Base-by-base conservation (phyloP, 129 eudicot genomes). In the Calendula officinalis region DNA sequence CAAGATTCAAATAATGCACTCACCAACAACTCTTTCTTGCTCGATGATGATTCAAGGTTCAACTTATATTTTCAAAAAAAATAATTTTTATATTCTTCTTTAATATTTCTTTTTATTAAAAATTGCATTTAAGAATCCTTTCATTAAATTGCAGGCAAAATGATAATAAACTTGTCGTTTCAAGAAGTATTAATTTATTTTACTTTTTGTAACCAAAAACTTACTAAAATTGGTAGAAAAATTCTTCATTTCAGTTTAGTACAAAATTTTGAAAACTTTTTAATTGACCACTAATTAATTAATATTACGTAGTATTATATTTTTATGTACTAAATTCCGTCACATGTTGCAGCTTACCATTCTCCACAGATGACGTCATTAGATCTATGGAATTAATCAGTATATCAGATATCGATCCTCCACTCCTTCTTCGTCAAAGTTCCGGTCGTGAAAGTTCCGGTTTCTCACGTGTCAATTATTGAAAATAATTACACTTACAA, bases 31-130 rank as follows among this genome's bases (percentile, higher is more conserved):
- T 85, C 91, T 56, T 74, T 92, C 79, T 81, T 92, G 70, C 86
- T 88, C 27, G 95, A 92, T 73, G 78, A 73, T 4, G 98, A 92
- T 75, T 92, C 98, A 75, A 92, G 98, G 98, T 92, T 47, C 44
- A 53, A 58, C 35, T 44, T 42, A 16, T 22, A 16, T 22, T 36
- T 32, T 16, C 30, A 22, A 41, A n/a, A 3, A 40, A 32, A 44
- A 45, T 22, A 38, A 9, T 4, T 58, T 58, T 45, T 0, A 56
- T 44, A 69, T 35, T 17, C 38, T 35, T 69, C 38, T 44, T 56
- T 30, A 69, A 32, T 4, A 8, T 45, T 47, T 47, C 32, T 56
- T 58, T 11, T 60, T 17, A 14, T 56, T 22, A 27, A 27, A 6
- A 36, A 22, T 22, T 22, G 30, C 30, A 22, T 22, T 39, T 39